Evolutionary conservation across 2,329 filamentous ascomycete genomes (phyloP), one percentile per base, ranked within the genome.

Genomic region (Trichoderma afroharzianum): DNA sequence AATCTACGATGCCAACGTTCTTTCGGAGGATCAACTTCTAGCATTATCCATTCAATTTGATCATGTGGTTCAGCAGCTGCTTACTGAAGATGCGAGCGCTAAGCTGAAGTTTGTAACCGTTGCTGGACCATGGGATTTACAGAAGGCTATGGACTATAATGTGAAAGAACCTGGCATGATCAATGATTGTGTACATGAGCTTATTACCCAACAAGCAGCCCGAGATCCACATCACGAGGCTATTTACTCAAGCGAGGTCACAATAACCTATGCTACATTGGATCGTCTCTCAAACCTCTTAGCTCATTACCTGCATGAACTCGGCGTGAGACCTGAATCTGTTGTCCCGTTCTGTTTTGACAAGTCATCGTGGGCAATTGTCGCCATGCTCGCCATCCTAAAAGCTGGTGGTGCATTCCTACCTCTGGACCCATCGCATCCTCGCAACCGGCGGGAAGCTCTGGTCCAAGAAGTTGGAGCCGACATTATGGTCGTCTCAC

Each of bases 321-420:
- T 67, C 8, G 78, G 78, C 12, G 75, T 83, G 15, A 47, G 71
- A 3, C 75, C 74, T 1, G 79, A 64, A 69, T 77, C 21, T 1
- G 33, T 62, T 3, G 73, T 74, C 9, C 72, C 73, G 0, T 58
- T 74, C 26, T 74, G 64, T 24, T 74, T 73, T 8, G 73, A 74
- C n/a, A 74, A 78, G 71, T 77, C 71, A 4, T 24, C 55, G n/a
- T 75, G 72, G 72, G 71, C 74, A 8, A 28, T 74, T 3, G 71
- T 78, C 3, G 73, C 75, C 1, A 75, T 78, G 68, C 57, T 79
- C 7, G 77, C 59, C 21, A 73, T 79, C 21, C 66, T 79, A 12
- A 78, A 78, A 63, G 74, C 76, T n/a, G 79, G 78, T 6, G 78
- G 75, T 14, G 76, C 21, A 69, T 75, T 73, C 58, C 72, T 80